Percentiles rank a stretch among this genome's conserved stretches.
phyloP scores from a whole-genome alignment of 148 eudicot species.

The Chenopodium album region DNA sequence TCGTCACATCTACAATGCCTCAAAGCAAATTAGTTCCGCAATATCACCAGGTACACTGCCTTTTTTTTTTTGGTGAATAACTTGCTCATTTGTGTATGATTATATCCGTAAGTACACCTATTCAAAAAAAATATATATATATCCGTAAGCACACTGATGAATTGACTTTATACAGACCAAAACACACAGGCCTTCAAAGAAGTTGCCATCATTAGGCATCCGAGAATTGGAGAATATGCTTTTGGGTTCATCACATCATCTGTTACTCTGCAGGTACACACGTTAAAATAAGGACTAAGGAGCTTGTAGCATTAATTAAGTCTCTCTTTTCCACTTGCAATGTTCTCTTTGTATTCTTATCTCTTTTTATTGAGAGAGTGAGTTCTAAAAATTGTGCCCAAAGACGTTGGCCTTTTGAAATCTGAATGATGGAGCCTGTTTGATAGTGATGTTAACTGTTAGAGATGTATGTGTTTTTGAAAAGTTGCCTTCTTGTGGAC shows the following conservation, averaged over 20 bases:
- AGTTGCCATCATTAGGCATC: conserved; percentile 84
- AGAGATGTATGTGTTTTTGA: background rate
- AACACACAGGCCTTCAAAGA: conserved; percentile 81
- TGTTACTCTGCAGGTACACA: conserved; percentile 63
- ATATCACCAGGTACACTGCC: conserved; percentile 66
- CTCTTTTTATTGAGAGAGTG: background rate
- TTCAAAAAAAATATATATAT: no score
- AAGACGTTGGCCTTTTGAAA: background rate
- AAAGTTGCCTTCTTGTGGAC: background rate
- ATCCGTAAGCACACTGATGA: conserved; percentile 10
- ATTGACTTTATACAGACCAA: conserved; percentile 49
- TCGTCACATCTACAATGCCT: conserved; percentile 76
- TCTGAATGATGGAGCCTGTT: conserved; percentile 2
- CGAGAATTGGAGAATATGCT: conserved; percentile 83
- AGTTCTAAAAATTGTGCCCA: background rate
- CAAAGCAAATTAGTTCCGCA: conserved; percentile 81
- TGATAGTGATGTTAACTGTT: background rate
- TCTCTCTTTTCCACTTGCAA: background rate
- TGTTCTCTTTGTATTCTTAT: background rate
- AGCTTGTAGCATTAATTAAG: background rate
- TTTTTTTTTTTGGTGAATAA: background rate
- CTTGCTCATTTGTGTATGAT: conserved; percentile 6
- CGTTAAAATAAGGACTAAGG: background rate
- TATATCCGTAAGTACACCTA: conserved; percentile 2
- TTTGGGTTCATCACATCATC: conserved; percentile 89